These are phyloP conservation scores for Scenedesmus sp. DNA, from an alignment of 163 green algal species.

Conservation along the genomic window DNA sequence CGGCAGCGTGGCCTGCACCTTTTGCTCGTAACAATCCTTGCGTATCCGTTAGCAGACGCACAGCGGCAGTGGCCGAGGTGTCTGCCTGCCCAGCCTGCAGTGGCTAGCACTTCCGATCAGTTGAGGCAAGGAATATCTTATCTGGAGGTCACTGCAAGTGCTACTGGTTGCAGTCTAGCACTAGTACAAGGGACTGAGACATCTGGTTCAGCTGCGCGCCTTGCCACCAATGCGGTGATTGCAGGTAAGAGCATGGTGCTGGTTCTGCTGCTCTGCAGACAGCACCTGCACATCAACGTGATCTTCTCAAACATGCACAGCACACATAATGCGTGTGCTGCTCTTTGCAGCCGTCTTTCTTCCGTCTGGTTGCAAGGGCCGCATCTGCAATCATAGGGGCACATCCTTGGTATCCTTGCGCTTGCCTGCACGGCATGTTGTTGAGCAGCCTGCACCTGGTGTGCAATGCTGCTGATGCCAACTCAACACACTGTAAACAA, in stretches of 20 bases:
- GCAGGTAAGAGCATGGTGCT: neutral
- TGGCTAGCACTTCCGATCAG: neutral
- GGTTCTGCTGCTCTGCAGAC: neutral
- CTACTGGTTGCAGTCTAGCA: neutral
- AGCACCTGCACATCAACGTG: neutral
- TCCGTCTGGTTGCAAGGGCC: neutral
- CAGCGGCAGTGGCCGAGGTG: neutral
- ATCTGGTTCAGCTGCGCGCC: neutral
- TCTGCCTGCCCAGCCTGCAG: neutral
- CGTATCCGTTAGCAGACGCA: neutral
- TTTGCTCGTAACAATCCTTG: neutral
- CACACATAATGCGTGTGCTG: neutral
- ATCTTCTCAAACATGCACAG: neutral
- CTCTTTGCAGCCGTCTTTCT: neutral
- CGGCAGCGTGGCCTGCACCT: neutral
- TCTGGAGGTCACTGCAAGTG: neutral
- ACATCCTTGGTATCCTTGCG: neutral
- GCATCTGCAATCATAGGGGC: neutral
- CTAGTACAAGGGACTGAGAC: neutral
- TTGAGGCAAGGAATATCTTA: neutral
- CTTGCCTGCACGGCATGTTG: neutral
- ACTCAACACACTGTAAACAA: neutral
- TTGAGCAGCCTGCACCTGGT: neutral
- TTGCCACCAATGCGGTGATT: neutral
- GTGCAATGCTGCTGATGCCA: neutral